These are phyloP conservation scores for Pythium myriotylum DNA, from an alignment of 352 stramenopile species.

Conservation along the genomic window DNA sequence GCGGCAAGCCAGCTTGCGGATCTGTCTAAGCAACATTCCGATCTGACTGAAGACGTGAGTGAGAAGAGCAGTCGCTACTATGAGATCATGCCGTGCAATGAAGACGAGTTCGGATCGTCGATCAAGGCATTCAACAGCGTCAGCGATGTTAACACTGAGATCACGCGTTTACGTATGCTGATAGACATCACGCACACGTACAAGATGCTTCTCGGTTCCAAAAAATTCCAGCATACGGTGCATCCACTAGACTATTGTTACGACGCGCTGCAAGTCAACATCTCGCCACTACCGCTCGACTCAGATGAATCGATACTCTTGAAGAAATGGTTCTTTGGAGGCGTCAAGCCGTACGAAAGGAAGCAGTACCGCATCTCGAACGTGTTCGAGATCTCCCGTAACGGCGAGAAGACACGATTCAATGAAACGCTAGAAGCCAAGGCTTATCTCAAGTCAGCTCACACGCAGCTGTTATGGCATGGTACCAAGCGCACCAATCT, in stretches of 20 bases:
- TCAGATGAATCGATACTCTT: constrained; percentile 50
- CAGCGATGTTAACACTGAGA: constrained; percentile 63
- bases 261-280: constrained; percentile 66
- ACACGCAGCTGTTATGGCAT: constrained; percentile 82
- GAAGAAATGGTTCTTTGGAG: constrained; percentile 65
- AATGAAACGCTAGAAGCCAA: constrained; percentile 42
- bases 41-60: constrained; percentile 65
- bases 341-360: constrained; percentile 33
- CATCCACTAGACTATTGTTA: constrained; percentile 85
- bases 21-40: constrained; percentile 49
- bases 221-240: constrained; percentile 32
- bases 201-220: constrained; percentile 76
- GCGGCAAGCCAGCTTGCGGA: constrained; percentile 41
- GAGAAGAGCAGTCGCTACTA: constrained; percentile 79
- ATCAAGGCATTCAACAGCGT: constrained; percentile 68
- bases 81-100: constrained; percentile 77
- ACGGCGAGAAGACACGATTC: constrained; percentile 58
- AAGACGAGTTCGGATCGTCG: constrained; percentile 55
- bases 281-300: constrained; percentile 34
- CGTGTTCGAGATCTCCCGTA: constrained; percentile 64
- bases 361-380: constrained; percentile 59
- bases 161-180: constrained; percentile 59
- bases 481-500: constrained; percentile 83
- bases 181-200: constrained; percentile 78
- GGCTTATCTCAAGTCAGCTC: constrained; percentile 36